These are phyloP conservation scores for Anthostomella pinea DNA, from an alignment of 2,329 filamentous ascomycete genomes.

Conservation along the genomic window DNA sequence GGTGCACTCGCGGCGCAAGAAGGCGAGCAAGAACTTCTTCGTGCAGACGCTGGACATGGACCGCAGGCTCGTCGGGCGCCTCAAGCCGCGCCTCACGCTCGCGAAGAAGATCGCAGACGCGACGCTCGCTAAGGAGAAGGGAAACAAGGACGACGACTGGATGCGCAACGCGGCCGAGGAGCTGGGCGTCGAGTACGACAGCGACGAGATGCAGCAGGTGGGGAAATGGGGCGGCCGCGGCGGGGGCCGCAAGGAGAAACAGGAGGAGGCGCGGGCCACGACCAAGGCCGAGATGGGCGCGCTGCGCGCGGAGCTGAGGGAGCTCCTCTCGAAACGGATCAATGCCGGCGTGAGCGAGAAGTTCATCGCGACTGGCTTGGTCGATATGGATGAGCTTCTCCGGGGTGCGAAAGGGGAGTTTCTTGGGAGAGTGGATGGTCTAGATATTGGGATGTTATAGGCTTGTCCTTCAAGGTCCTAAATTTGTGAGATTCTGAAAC, in stretches of 20 bases:
- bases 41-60: conserved; percentile 84
- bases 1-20: conserved; percentile 66
- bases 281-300: conserved; percentile 71
- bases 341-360: conserved; percentile 85
- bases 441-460: conserved; percentile 38
- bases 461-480: neutral
- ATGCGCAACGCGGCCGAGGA: conserved; percentile 83
- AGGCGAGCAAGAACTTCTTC: conserved; percentile 56
- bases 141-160: conserved; percentile 79
- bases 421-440: conserved; percentile 50
- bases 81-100: conserved; percentile 74
- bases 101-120: conserved; percentile 88
- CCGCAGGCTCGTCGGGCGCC: conserved; percentile 68
- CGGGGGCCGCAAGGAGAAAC: conserved; percentile 69
- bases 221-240: conserved; percentile 66
- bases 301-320: conserved; percentile 69
- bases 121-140: conserved; percentile 81
- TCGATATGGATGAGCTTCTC: conserved; percentile 75
- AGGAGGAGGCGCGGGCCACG: conserved; percentile 64
- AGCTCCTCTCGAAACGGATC: conserved; percentile 67
- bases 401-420: conserved; percentile 65
- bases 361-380: conserved; percentile 78
- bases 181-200: conserved; percentile 89
- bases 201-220: conserved; percentile 72
- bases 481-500: neutral